Base-by-base conservation (phyloP, 352 stramenopile genomes). In the Phytophthora chlamydospora region DNA sequence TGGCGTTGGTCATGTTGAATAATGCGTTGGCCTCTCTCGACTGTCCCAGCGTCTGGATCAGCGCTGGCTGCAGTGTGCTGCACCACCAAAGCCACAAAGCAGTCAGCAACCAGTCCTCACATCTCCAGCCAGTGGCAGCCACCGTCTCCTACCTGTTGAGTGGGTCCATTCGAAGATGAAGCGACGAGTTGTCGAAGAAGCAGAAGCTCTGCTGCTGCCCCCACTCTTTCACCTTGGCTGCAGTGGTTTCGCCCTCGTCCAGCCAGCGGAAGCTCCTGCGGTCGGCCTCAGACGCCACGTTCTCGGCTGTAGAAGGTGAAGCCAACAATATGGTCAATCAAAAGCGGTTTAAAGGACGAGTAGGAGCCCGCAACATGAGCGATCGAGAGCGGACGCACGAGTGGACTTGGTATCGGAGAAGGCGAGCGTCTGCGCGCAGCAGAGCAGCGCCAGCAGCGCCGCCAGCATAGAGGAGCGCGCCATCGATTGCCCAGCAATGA, bases 121-220 rank as follows among this genome's bases (percentile, higher is more conserved):
- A n/a, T 38, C 13, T 19, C 33, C 9, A 39, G 31, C n/a, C 34
- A 38, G 17, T 50, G 31, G 29, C 35, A 19, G 17, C 32, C 36
- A 61, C 1, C n/a, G 6, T 13, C 19, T 5, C 54, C 9, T 55
- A 87, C 81, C 77, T 95, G 65, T 90, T 85, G 39, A 93, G 64
- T 9, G 80, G 62, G 43, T 95, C 86, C 50, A 93, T 59, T 3
- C 83, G 83, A 24, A 92, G 73, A 19, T 76, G 79, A 21, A 95
- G 75, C 52, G 84, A 88, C 13, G 86, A 70, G 45, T 92, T 92
- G 31, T 89, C 78, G 19, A 74, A 80, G 56, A 95, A 95, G 51
- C 86, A 90, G 50, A 89, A 92, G 21, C 79, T 90, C 29, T 80
- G 68, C 16, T 83, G 69, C 19, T 88, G 68, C 3, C 79, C 79